Conservation (phyloP, 1,139 yeast species). For the Hyphopichia burtonii region DNA sequence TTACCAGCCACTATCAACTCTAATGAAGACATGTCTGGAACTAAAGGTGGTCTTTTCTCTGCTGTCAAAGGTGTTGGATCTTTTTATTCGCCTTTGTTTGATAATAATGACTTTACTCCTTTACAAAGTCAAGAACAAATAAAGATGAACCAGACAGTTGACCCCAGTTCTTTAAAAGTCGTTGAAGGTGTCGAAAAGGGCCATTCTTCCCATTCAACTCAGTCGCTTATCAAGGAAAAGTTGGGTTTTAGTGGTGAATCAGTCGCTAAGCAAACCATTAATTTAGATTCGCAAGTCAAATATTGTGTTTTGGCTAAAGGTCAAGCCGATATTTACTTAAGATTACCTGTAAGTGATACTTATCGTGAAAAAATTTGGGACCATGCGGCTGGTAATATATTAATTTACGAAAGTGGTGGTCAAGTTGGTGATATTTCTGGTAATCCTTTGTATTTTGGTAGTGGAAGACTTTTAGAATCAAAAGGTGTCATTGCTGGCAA, state of each 20-base stretch:
- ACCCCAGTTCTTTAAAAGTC: slow-evolving; percentile 57
- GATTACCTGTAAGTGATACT: slow-evolving; percentile 73
- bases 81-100: slow-evolving; percentile 50
- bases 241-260: slow-evolving; percentile 46
- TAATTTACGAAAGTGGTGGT: slow-evolving; percentile 91
- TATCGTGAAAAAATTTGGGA: slow-evolving; percentile 98
- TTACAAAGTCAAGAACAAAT: slow-evolving; percentile 38
- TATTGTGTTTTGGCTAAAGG: slow-evolving; percentile 91
- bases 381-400: slow-evolving; percentile 92
- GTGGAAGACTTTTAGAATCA: slow-evolving; percentile 75
- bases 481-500: slow-evolving; percentile 94
- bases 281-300: slow-evolving; percentile 93
- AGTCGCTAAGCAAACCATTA: slow-evolving; percentile 54
- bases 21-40: slow-evolving; percentile 36
- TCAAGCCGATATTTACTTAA: slow-evolving; percentile 85
- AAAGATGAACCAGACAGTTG: slow-evolving; percentile 41
- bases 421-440: slow-evolving; percentile 83
- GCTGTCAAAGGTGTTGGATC: slow-evolving; percentile 79
- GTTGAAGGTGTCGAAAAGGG: slow-evolving; percentile 97
- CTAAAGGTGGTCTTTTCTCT: slow-evolving; percentile 68
- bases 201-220: slow-evolving; percentile 92
- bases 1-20: slow-evolving; percentile 53
- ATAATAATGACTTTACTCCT: slow-evolving; percentile 29
- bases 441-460: slow-evolving; percentile 73
- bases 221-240: slow-evolving; percentile 63